These are phyloP conservation scores for Colletotrichum lini DNA, from an alignment of 2,329 filamentous ascomycete genomes.

Conservation along the genomic window DNA sequence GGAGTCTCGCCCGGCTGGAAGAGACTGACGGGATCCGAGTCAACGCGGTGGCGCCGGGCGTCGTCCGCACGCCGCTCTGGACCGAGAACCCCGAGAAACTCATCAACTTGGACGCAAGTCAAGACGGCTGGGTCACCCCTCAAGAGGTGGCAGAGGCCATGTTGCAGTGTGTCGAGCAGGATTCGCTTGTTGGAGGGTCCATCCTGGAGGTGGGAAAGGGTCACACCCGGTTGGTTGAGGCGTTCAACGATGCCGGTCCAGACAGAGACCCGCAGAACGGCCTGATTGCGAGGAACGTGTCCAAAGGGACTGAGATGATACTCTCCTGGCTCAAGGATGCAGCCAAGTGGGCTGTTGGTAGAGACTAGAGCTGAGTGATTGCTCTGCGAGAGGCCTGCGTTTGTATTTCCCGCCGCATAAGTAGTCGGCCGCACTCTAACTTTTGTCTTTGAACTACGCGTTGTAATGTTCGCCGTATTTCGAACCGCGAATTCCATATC, in stretches of 20 bases:
- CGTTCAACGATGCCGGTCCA: slow-evolving; percentile 58
- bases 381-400: too few relatives aligned
- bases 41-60: slow-evolving; percentile 59
- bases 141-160: slow-evolving; percentile 61
- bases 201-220: slow-evolving; percentile 58
- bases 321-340: slow-evolving; percentile 47
- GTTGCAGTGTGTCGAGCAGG: slow-evolving; percentile 55
- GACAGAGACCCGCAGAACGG: slow-evolving; percentile 48
- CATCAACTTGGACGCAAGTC: slow-evolving; percentile 50
- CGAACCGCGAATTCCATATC: too few relatives aligned
- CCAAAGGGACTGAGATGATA: slow-evolving; percentile 48
- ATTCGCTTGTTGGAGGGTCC: slow-evolving; percentile 54
- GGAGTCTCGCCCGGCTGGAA: slow-evolving; percentile 54
- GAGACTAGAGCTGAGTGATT: not conserved
- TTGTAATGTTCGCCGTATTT: too few relatives aligned
- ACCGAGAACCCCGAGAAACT: slow-evolving; percentile 61
- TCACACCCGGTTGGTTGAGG: slow-evolving; percentile 50
- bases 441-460: not conserved
- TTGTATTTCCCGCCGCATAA: not conserved
- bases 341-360: slow-evolving; percentile 46
- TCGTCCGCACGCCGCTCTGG: slow-evolving; percentile 63
- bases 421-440: too few relatives aligned
- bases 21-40: slow-evolving; percentile 56
- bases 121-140: slow-evolving; percentile 59
- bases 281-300: slow-evolving; percentile 47